Conservation (phyloP, 2,329 filamentous ascomycete genomes). For the Colletotrichum orbiculare region DNA sequence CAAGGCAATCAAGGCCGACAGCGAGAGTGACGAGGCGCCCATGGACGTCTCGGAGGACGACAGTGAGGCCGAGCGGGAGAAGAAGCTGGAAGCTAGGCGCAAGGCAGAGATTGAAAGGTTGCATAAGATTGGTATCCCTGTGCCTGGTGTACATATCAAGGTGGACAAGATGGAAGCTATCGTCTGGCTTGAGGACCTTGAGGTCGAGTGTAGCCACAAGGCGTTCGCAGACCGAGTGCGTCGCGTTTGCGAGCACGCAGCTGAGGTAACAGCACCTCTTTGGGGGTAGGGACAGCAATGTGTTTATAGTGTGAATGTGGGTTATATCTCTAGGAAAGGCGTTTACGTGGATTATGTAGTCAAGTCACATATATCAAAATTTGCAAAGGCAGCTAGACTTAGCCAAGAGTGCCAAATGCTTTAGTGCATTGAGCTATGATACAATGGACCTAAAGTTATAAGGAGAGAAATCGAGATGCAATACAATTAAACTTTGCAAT, state of each 20-base stretch:
- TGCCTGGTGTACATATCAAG: constrained; percentile 87
- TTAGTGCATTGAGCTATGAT: constrained; percentile 37
- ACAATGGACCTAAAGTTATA: constrained; percentile 38
- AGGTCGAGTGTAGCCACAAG: constrained; percentile 86
- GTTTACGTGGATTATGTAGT: constrained; percentile 10
- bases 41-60: constrained; percentile 39
- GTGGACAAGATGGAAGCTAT: constrained; percentile 89
- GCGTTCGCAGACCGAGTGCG: constrained; percentile 86
- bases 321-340: constrained; percentile 1
- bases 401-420: constrained; percentile 22
- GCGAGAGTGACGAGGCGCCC: constrained; percentile 36
- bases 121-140: constrained; percentile 86
- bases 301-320: background rate
- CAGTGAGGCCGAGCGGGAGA: constrained; percentile 44
- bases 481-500: constrained; percentile 8
- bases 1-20: constrained; percentile 45
- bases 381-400: background rate
- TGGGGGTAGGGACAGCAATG: constrained; percentile 57
- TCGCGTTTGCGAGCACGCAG: constrained; percentile 88
- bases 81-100: constrained; percentile 65
- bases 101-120: constrained; percentile 79
- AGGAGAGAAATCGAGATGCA: constrained; percentile 29
- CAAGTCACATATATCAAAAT: constrained; percentile 20
- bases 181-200: constrained; percentile 91
- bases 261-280: constrained; percentile 85